Conservation (phyloP, 2,329 filamentous ascomycete genomes). For the Penicillium sp. region DNA sequence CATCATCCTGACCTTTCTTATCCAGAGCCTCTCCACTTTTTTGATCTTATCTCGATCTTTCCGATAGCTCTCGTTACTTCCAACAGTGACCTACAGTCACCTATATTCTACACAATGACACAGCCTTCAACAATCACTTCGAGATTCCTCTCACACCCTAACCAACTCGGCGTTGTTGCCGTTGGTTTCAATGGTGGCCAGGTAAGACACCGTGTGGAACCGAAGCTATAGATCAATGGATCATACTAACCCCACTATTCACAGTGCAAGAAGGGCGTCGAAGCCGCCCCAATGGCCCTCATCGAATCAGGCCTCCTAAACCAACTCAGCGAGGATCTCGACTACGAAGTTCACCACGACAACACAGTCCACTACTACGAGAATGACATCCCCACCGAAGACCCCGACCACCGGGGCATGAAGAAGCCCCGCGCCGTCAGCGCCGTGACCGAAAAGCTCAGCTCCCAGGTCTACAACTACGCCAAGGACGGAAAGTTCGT, state of each 20-base stretch:
- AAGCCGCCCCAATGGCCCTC: constrained; percentile 83
- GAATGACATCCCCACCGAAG: constrained; percentile 66
- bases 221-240: background rate
- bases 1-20: background rate
- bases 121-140: constrained; percentile 59
- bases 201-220: constrained; percentile 53
- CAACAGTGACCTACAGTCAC: background rate
- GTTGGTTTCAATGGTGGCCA: constrained; percentile 97
- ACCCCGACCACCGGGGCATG: constrained; percentile 86
- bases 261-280: constrained; percentile 86
- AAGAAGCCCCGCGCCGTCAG: constrained; percentile 87
- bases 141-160: constrained; percentile 76
- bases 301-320: constrained; percentile 83
- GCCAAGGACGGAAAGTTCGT: constrained; percentile 81
- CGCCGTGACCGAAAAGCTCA: constrained; percentile 76
- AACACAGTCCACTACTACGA: constrained; percentile 77
- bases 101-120: constrained; percentile 46
- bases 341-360: constrained; percentile 85
- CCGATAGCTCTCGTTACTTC: constrained; percentile 9
- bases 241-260: background rate
- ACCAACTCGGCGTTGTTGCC: constrained; percentile 86
- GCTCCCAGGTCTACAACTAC: constrained; percentile 82
- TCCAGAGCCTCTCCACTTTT: constrained; percentile 2
- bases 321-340: constrained; percentile 79
- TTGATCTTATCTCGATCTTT: constrained; percentile 25